Percentiles rank a stretch among this genome's conserved stretches.
Conservation (phyloP, 2,329 filamentous ascomycete genomes). For the Orbilia javanica region DNA sequence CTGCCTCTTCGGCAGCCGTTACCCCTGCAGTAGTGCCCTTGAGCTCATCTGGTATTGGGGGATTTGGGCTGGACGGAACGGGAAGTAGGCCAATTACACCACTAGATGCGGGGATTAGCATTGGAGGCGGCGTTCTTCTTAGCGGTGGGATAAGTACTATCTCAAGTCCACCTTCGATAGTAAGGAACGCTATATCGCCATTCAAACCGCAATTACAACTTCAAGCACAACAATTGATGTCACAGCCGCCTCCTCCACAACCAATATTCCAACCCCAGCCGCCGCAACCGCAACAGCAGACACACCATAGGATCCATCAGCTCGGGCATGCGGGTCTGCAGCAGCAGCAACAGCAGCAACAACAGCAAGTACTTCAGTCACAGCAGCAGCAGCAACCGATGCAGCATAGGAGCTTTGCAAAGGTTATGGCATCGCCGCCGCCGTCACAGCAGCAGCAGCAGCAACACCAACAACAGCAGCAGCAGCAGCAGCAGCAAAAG, state of each 20-base stretch:
- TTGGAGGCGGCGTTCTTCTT: neutral
- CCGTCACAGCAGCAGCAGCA: constrained; percentile 11
- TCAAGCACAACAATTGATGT: constrained; percentile 19
- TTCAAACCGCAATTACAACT: constrained; percentile 44
- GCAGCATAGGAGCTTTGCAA: constrained; percentile 54
- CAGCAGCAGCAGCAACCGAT: constrained; percentile 35
- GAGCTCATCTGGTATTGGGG: neutral
- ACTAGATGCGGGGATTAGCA: constrained; percentile 8
- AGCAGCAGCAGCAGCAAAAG: constrained; percentile 30
- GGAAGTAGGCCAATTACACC: constrained; percentile 48
- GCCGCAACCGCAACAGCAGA: constrained; percentile 2
- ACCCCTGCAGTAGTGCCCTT: neutral
- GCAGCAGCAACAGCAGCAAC: constrained; percentile 23
- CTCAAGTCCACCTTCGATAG: neutral
- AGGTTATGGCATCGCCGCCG: constrained; percentile 53
- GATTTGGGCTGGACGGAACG: constrained; percentile 31
- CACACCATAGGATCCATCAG: constrained; percentile 19
- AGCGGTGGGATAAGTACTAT: neutral
- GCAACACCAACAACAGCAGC: constrained; percentile 13
- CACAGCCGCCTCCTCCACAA: constrained; percentile 16
- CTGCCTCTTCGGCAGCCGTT: neutral
- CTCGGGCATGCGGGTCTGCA: constrained; percentile 2
- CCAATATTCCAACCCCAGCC: neutral
- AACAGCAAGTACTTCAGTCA: neutral
- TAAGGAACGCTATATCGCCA: constrained; percentile 25